Evolutionary conservation across 2,329 filamentous ascomycete genomes (phyloP), one percentile per base, ranked within the genome.

Genomic region (Apiospora aurea): DNA sequence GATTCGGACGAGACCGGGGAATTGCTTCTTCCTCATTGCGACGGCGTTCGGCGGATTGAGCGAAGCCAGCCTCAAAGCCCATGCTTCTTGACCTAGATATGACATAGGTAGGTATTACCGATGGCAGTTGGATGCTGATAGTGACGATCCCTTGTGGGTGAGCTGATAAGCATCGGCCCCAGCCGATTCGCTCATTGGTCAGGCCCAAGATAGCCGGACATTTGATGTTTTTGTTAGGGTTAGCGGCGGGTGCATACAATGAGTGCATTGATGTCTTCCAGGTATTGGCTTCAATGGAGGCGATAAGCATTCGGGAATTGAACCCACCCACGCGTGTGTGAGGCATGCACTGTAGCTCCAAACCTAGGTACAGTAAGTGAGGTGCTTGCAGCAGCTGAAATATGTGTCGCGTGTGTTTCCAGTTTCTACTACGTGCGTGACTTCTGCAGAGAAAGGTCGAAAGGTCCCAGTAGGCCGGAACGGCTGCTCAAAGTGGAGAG

Each of bases 101-200:
- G 53, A 38, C 53, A 61, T 61, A 61, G 38, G 53, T 34, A 61
- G 53, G 53, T 21, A 29, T 61, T 61, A 16, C 29, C 53, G 29
- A 61, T 34, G 29, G 53, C 26, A 61, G 53, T 18, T 61, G 53
- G 21, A 18, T 21, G 53, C 21, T 21, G 29, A 34, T 21, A 57
- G 29, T 34, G 53, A 38, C 53, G 53, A 61, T 61, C 53, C 53
- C 53, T 3, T 38, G 53, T 38, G 53, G 53, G 18, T 13, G 53
- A 38, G n/a, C 57, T 64, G 57, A 64, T 64, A 69, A 49, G 67
- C 44, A 46, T 34, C 67, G 67, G 29, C 67, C 44, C 44, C 18
- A 24, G 67, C 67, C 41, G 43, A 18, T 68, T 49, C 21, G 67
- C 24, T 68, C 24, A 49, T 49, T 68, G 38, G 43, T n/a, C n/a